Base-by-base conservation (phyloP, 768 basidiomycete species). In the Boletus huronensis region DNA sequence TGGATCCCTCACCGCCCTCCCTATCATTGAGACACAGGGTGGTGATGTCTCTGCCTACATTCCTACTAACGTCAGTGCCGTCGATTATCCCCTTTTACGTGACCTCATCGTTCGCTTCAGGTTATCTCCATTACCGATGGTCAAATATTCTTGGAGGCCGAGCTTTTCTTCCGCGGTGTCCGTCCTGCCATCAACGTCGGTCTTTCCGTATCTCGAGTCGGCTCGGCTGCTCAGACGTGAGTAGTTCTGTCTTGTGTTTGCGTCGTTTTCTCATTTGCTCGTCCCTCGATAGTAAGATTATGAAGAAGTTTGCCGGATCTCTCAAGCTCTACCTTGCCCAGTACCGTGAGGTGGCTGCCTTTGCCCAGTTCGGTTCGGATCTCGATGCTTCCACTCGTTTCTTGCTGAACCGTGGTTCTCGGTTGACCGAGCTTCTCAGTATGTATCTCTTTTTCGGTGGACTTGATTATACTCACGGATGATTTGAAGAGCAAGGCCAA, bases 1-100 rank as follows among this genome's bases (percentile, higher is more conserved):
- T 70, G 97, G 97, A 66, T 98, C 96, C 54, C 82, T 99, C 65
- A 99, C 97, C 74, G 97, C 97, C 49, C 88, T 99, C 43, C 97
- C 97, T 68, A 96, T 99, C 76, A 98, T 98, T 70, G 97, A 98
- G 82, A 98, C 97, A 66, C 97, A 99, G 79, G 95, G 97, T 85
- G 97, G 97, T 87, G 97, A 99, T 85, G 97, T 99, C 72, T 99
- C 97, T 44, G 97, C 97, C 39, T 99, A 99, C 79, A 98, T 97
- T 75, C 94, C 90, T 52, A 92, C 90, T 17, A 93, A 94, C 74
- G 88, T 90, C 56, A 54, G 85, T 73, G 7, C 5, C 28, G 14
- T 26, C 1, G 5, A 42, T 16, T 10, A 16, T 31, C 5, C 6
- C 13, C 49, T 13, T 36, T 21, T 6, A 32, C 29, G 19, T 50